Base-by-base conservation (phyloP, 2,329 filamentous ascomycete species). In the Aspergillus floridensis region DNA sequence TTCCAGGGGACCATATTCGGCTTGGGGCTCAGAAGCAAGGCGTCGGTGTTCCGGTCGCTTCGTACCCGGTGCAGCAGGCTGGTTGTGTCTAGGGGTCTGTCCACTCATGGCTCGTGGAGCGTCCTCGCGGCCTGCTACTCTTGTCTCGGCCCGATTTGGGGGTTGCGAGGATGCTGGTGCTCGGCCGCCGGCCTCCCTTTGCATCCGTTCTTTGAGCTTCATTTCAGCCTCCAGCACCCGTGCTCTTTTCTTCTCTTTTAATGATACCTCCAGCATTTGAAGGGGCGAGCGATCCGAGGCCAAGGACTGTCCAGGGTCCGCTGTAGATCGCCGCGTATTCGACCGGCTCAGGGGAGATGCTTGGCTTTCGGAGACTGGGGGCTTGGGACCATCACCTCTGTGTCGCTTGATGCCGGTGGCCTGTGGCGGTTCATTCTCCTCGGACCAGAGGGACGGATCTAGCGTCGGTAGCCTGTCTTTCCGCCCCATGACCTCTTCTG, bases 241-340 rank as follows among this genome's bases (percentile, higher is more conserved):
- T 8, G 92, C 92, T 64, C 93, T 85, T 75, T 96, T 96, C 76
- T 97, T 93, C 77, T 97, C 93, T 75, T 97, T 98, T 70, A 98
- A 84, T 69, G 91, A 95, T 70, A 91, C 86, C 80, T 99, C 93
- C 66, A 99, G 85, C 79, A 89, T 95, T 76, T 99, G 93, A 55
- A 99, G 83, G 55, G 96, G 95, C 63, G 93, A 98, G 69, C 90
- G 87, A 73, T 96, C 89, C 59, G 88, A 84, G 70, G 93, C 90
- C 77, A 90, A 86, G 57, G 82, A 80, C 60, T 74, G 70, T 63
- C 75, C 70, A 44, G 71, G 65, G 5, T 70, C 70, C 2, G 65
- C 60, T 35, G 67, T 63, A 35, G 74, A 74, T 32, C 63, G 70
- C 19, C 66, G 60, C 6, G 70, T 72, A 49, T 69, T 73, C 16